phyloP scores from a whole-genome alignment of 2,329 filamentous ascomycete genomes.

The Gaeumannomyces tritici region DNA sequence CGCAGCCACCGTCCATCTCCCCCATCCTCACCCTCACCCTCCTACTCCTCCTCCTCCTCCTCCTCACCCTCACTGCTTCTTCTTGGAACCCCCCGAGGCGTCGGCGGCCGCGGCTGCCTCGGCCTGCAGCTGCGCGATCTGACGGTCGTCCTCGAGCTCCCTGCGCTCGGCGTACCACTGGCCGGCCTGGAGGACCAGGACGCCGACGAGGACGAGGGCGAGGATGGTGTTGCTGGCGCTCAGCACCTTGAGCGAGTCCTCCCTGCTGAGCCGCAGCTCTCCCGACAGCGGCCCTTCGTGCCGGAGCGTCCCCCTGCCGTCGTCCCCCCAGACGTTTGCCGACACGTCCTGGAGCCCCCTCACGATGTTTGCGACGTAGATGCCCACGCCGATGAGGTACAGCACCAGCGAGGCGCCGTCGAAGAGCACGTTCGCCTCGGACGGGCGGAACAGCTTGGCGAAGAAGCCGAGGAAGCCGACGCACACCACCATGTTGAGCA shows the following conservation, averaged over 20 bases:
- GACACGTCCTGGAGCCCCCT: constrained; percentile 84
- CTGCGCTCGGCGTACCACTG: constrained; percentile 98
- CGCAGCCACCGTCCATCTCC: constrained; percentile 1
- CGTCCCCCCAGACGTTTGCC: constrained; percentile 49
- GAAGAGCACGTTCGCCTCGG: constrained; percentile 92
- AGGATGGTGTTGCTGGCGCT: constrained; percentile 94
- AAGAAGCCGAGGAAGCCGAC: constrained; percentile 84
- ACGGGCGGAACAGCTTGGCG: constrained; percentile 88
- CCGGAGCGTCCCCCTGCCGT: constrained; percentile 26
- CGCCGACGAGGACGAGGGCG: constrained; percentile 82
- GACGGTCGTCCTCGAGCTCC: constrained; percentile 69
- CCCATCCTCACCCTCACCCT: too few relatives aligned
- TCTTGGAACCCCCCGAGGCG: constrained; percentile 8
- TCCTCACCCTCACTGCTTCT: constrained; percentile 8
- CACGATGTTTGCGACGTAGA: constrained; percentile 94
- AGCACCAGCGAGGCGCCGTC: constrained; percentile 73
- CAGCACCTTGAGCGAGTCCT: constrained; percentile 85
- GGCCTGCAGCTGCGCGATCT: constrained; percentile 37
- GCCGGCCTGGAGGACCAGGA: constrained; percentile 86
- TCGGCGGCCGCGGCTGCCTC: constrained; percentile 6
- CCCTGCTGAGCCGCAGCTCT: constrained; percentile 64
- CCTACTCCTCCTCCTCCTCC: too few relatives aligned
- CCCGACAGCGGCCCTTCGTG: constrained; percentile 36
- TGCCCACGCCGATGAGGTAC: constrained; percentile 78
- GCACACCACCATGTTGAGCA: constrained; percentile 87